phyloP scores from a whole-genome alignment of 75 land plant genomes.

The Picea sitchensis region DNA sequence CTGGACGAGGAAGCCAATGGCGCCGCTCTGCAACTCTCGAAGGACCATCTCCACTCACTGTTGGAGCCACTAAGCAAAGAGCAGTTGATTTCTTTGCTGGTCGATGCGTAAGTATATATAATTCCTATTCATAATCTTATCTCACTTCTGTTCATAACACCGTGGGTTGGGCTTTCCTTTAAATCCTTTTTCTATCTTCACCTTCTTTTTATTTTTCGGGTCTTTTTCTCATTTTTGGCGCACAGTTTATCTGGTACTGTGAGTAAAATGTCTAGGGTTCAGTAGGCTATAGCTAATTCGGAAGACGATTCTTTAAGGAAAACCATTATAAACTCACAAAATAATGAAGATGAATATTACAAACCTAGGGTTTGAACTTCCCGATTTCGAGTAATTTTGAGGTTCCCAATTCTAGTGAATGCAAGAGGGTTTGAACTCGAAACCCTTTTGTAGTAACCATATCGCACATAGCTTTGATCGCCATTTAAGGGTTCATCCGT shows the following conservation, averaged over 20 bases:
- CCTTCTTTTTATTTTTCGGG: too few relatives aligned
- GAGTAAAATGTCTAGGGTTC: too few relatives aligned
- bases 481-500: not conserved
- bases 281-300: too few relatives aligned
- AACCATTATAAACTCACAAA: too few relatives aligned
- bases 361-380: not conserved
- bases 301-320: too few relatives aligned
- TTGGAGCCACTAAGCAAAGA: slow-evolving; percentile 73
- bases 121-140: not conserved
- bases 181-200: not conserved
- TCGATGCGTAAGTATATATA: slow-evolving; percentile 41
- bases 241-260: too few relatives aligned
- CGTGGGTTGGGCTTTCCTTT: not conserved
- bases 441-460: not conserved
- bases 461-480: not conserved
- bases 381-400: not conserved
- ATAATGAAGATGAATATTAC: too few relatives aligned
- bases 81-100: slow-evolving; percentile 66
- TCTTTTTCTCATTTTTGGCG: not conserved
- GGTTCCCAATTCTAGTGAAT: too few relatives aligned
- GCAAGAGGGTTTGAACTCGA: too few relatives aligned
- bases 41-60: slow-evolving; percentile 51
- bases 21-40: slow-evolving; percentile 8
- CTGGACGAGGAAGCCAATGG: slow-evolving; percentile 27
- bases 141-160: slow-evolving; percentile 1